Evolutionary conservation across 768 basidiomycete species (phyloP), one percentile per base, ranked within the genome.

Genomic region (Mycena polygramma): DNA sequence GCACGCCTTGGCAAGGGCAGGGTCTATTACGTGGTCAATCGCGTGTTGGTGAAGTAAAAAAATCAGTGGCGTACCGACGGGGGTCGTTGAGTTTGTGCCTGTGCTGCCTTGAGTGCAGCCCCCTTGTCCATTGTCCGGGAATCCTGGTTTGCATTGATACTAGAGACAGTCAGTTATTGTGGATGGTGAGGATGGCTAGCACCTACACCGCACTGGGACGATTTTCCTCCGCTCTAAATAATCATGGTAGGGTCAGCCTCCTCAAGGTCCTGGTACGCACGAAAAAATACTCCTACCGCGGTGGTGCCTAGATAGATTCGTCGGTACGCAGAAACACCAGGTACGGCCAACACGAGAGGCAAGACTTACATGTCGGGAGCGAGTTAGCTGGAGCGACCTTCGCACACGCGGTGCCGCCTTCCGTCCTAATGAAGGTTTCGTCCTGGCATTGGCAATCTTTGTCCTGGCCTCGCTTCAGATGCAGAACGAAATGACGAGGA

Each of bases 371-470:
- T n/a, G 19, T 48, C 15, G 45, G 26, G 10, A 26, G 14, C 6
- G 59, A 26, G 26, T 60, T 60, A 10, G 43, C 19, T 13, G 59
- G 59, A 6, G 26, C 24, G 3, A 13, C 30, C 17, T 17, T 13
- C 45, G 59, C 59, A n/a, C 59, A 60, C 7, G 19, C 46, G 17
- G 45, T 48, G 30, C 59, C 59, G 45, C 45, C 45, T 15, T 60
- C 59, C 17, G 22, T 10, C 3, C 17, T 35, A 22, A 60, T 49
- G 19, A 48, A 60, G 6, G 26, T 49, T 4, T 48, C 24, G 2
- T 24, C 30, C 45, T 60, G 59, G 20, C 59, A 60, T 48, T 60
- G 17, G 24, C 59, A 60, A 4, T 5, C 30, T 48, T 60, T 60
- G 26, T 46, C 45, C 59, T 60, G 6, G 57, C 7, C 8, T 30